Base-by-base conservation (phyloP, 108 stramenopile species). In the Skeletonema tropicum region DNA sequence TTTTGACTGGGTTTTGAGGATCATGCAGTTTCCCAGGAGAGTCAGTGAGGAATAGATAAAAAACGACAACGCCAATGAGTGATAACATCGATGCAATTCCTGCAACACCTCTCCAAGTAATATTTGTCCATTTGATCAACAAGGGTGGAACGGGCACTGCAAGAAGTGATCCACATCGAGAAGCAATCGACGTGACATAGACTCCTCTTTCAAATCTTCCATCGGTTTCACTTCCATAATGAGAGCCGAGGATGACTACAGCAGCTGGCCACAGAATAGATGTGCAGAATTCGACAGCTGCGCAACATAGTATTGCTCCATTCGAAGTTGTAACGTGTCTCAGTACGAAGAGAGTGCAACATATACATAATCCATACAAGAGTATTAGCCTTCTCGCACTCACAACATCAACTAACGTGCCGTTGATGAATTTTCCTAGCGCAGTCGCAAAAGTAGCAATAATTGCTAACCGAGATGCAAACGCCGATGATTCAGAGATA, bases 391-490 rank as follows among this genome's bases (percentile, higher is more conserved):
- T 71, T 48, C 93, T 60, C 15, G 93, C 93, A 10, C 93, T 90
- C 26, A 80, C 65, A 9, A 94, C 64, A 83, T 94, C 93, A 12
- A 86, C 87, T 8, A 89, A 71, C 2, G 83, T 83, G 12, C 90
- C 90, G 77, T 89, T 90, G 38, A 94, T 48, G 66, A 94, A 88
- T 64, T 94, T 94, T 21, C 93, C 93, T 35, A 83, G 82, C 6
- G 93, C 87, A 39, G 88, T 83, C 3, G 85, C 88, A 59, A 89
- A 63, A n/a, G 90, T 88, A 3, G 88, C 89, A 39, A 85, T 76
- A 1, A 87, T 71, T 26, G 89, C 86, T 25, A 86, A 85, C n/a
- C 74, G 69, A 0, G 92, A 83, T 14, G 89, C 82, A 82, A 91
- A 94, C 12, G 71, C 62, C 23, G 85, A 77, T 45, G 76, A 63